Percentiles rank a stretch among this genome's conserved stretches.
Conservation (phyloP, 495 filamentous ascomycete genomes). For the Aspergillus cristatus region DNA sequence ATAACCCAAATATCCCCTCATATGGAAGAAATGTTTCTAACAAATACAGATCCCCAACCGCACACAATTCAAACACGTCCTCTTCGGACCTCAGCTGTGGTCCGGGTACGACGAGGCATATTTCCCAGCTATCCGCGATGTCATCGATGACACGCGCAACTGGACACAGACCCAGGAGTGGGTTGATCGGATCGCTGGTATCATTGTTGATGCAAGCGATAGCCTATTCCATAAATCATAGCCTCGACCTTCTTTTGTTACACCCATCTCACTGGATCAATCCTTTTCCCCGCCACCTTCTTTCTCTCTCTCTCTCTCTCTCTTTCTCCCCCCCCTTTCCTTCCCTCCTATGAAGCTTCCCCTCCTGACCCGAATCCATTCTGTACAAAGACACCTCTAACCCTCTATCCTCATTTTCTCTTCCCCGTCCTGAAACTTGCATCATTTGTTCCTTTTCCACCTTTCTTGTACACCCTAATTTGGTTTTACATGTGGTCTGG, state of each 20-base stretch:
- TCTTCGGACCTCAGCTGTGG: conserved; percentile 79
- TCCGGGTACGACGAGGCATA: conserved; percentile 62
- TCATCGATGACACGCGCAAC: conserved; percentile 54
- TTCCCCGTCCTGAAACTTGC: too few species aligned
- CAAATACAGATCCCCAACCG: conserved; percentile 63
- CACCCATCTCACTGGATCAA: not conserved
- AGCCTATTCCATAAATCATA: conserved; percentile 31
- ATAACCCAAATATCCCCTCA: too few species aligned
- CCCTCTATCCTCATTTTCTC: too few species aligned
- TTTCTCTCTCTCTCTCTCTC: not conserved
- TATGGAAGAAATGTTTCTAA: too few species aligned
- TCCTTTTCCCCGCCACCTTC: not conserved
- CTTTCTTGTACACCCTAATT: too few species aligned
- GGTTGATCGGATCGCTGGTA: conserved; percentile 61
- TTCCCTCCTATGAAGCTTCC: too few species aligned
- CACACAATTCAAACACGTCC: conserved; percentile 88
- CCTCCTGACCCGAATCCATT: too few species aligned
- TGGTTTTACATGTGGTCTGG: too few species aligned
- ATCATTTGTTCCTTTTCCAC: too few species aligned
- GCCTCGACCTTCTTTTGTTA: conserved; percentile 1
- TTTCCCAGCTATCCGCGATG: conserved; percentile 82
- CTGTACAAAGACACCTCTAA: too few species aligned
- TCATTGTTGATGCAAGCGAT: conserved; percentile 56
- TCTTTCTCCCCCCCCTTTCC: not conserved
- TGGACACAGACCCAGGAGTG: conserved; percentile 61